Percentiles rank a stretch among this genome's conserved stretches.
These are phyloP conservation scores for Quercus bicolor DNA, from an alignment of 306 rosid genomes.

Conservation along the genomic window DNA sequence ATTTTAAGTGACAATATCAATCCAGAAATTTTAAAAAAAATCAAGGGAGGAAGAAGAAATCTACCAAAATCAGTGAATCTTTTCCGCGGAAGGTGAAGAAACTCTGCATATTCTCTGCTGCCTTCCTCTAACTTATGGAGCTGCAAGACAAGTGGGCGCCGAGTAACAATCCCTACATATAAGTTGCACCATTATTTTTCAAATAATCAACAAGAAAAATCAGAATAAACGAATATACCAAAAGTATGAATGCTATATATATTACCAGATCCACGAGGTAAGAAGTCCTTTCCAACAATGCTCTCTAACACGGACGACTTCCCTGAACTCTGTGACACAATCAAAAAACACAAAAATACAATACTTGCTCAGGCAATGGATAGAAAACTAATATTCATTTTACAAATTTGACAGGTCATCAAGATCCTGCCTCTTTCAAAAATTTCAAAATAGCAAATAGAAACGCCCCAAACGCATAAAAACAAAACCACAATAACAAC, in stretches of 20 bases:
- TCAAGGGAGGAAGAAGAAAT: not conserved
- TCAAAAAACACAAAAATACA: slow-evolving; percentile 6
- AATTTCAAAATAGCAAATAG: not conserved
- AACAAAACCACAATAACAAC: not conserved
- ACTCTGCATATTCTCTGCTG: slow-evolving; percentile 87
- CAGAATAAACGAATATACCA: not conserved
- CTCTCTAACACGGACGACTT: slow-evolving; percentile 92
- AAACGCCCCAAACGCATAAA: not conserved
- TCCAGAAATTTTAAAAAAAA: not conserved
- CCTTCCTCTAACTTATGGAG: slow-evolving; percentile 79
- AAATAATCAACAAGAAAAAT: not conserved
- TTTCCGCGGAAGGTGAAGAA: slow-evolving; percentile 81
- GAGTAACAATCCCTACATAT: slow-evolving; percentile 81
- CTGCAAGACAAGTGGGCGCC: slow-evolving; percentile 90
- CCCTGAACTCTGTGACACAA: slow-evolving; percentile 73
- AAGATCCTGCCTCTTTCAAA: not conserved
- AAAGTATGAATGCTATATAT: not conserved
- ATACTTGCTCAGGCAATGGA: slow-evolving; percentile 1
- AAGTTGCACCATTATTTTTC: slow-evolving; percentile 20
- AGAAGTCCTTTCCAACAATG: slow-evolving; percentile 90
- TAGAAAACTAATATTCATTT: not conserved
- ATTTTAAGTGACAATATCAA: not conserved
- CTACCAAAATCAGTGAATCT: slow-evolving; percentile 74
- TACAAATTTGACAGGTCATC: not conserved
- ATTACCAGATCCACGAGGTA: slow-evolving; percentile 96